These are phyloP conservation scores for Mortierella sp. DNA, from an alignment of 371 early-diverging fungal genomes.

Conservation along the genomic window DNA sequence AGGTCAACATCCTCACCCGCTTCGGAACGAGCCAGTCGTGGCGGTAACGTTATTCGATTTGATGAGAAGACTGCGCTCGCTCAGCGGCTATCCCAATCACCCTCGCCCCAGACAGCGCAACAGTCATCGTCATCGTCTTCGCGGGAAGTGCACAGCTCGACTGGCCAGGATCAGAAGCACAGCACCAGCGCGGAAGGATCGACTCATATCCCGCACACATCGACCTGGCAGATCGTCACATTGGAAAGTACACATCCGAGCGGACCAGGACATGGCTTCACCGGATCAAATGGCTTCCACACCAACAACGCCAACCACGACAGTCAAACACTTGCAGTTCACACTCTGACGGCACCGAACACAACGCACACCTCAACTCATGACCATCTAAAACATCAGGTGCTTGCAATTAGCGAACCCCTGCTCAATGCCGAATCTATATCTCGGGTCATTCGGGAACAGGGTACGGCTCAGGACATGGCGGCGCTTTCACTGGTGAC, in stretches of 20 bases:
- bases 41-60: slow-evolving; percentile 14
- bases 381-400: slow-evolving; percentile 6
- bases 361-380: not conserved
- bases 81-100: slow-evolving; percentile 3
- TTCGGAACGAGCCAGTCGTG: not conserved
- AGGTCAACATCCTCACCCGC: not conserved
- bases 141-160: not conserved
- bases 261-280: not conserved
- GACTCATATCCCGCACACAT: not conserved
- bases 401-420: slow-evolving; percentile 13
- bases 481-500: slow-evolving; percentile 11
- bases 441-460: slow-evolving; percentile 25
- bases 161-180: not conserved
- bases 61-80: not conserved
- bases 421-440: slow-evolving; percentile 23
- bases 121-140: slow-evolving; percentile 11
- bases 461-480: slow-evolving; percentile 14
- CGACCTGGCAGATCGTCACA: slow-evolving; percentile 11
- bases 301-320: not conserved
- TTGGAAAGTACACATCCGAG: not conserved
- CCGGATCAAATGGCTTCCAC: not conserved
- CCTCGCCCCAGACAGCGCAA: slow-evolving; percentile 7
- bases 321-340: slow-evolving; percentile 38
- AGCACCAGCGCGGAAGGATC: not conserved
- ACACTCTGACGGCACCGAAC: slow-evolving; percentile 6